Evolutionary conservation across 441 rosid genomes (phyloP).

Genomic region (Pelargonium australe): DNA sequence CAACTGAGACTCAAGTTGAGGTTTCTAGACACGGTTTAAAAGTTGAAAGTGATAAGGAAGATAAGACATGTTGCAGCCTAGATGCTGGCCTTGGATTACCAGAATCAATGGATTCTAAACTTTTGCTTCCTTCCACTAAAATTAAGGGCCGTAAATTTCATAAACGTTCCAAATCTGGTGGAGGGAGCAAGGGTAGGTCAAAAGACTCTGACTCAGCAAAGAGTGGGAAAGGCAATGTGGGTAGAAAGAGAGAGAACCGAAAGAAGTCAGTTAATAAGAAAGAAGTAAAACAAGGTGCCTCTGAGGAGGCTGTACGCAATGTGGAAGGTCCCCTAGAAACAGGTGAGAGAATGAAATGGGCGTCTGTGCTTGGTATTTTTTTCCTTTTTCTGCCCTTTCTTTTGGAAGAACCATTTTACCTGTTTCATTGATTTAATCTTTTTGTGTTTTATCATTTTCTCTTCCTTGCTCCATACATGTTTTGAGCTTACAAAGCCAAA

Average conservation of each 20-base stretch:
- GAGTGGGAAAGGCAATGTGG: conserved; percentile 35
- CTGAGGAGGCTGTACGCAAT: conserved; percentile 27
- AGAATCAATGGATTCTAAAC: conserved; percentile 25
- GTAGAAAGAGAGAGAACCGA: conserved; percentile 31
- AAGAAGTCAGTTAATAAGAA: conserved; percentile 33
- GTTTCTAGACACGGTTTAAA: conserved; percentile 22
- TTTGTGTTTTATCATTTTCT: conserved; percentile 1
- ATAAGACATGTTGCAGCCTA: conserved; percentile 17
- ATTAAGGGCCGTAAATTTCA: conserved; percentile 26
- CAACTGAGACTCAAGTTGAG: conserved; percentile 24
- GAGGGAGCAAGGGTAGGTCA: conserved; percentile 41
- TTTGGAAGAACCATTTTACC: not conserved
- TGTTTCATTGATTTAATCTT: conserved; percentile 6
- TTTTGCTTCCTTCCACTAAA: conserved; percentile 32
- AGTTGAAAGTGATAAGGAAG: conserved; percentile 22
- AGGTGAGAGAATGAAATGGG: conserved; percentile 37
- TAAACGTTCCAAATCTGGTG: conserved; percentile 40
- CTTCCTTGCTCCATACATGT: conserved; percentile 1
- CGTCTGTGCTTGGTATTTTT: not conserved
- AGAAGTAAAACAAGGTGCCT: conserved; percentile 28
- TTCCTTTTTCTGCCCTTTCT: conserved; percentile 9
- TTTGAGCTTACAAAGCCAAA: conserved; percentile 11
- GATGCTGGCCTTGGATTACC: conserved; percentile 20
- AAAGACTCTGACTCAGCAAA: conserved; percentile 35
- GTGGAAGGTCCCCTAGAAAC: conserved; percentile 33